Percentiles rank a stretch among this genome's conserved stretches.
These are phyloP conservation scores for Effrenium voratum DNA, from an alignment of 73 alveolate genomes.

Conservation along the genomic window DNA sequence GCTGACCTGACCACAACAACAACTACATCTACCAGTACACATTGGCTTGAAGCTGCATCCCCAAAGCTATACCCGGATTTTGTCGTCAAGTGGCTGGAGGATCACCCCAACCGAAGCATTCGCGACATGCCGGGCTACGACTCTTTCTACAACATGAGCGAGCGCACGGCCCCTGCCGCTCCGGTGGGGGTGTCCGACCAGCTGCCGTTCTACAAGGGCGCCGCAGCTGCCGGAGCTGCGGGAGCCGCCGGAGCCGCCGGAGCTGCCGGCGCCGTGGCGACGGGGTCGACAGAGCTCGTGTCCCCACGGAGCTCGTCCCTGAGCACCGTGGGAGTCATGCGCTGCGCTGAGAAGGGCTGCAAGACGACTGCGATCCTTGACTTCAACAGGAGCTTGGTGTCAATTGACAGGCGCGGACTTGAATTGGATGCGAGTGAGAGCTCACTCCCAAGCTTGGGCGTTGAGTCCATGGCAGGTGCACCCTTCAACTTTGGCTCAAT, in stretches of 20 bases:
- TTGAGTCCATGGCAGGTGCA: slow-evolving; percentile 1
- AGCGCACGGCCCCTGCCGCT: not conserved
- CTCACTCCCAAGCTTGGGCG: not conserved
- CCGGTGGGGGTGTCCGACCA: not conserved
- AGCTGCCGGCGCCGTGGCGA: not conserved
- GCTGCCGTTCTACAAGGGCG: not conserved
- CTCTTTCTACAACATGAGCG: slow-evolving; percentile 42
- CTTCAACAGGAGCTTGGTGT: slow-evolving; percentile 72
- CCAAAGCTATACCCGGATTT: not conserved
- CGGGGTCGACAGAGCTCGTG: not conserved
- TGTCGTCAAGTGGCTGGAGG: slow-evolving; percentile 47
- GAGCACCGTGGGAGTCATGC: slow-evolving; percentile 27
- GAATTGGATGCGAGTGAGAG: not conserved
- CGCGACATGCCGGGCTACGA: slow-evolving; percentile 67
- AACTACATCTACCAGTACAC: not conserved
- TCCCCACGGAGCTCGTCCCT: not conserved
- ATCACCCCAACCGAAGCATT: slow-evolving; percentile 16
- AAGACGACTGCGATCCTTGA: slow-evolving; percentile 15
- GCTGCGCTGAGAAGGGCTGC: slow-evolving; percentile 87
- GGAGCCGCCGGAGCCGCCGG: not conserved
- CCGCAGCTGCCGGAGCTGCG: not conserved
- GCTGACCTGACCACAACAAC: slow-evolving; percentile 61
- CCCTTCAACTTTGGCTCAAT: slow-evolving; percentile 62
- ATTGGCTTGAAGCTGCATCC: not conserved
- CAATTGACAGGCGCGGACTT: slow-evolving; percentile 31